Percentiles rank a stretch among this genome's conserved stretches.
phyloP scores from a whole-genome alignment of 2,329 filamentous ascomycete species.

The Helotiales sp. region DNA sequence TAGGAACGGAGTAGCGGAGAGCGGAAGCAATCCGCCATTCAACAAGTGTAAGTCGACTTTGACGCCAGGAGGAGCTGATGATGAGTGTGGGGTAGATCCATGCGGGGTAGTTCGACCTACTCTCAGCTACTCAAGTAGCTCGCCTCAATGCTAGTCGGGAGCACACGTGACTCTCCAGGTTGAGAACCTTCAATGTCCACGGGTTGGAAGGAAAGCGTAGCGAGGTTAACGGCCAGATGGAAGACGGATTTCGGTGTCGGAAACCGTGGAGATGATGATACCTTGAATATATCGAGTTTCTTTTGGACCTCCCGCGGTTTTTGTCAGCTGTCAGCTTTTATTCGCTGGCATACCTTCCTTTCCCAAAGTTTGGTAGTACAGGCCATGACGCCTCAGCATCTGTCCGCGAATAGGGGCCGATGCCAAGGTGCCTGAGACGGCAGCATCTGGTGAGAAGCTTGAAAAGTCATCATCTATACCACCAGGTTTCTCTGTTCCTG shows the following conservation, averaged over 20 bases:
- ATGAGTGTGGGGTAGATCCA: background rate
- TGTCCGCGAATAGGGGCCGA: too few species aligned
- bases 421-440: too few species aligned
- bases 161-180: background rate
- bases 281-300: background rate
- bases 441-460: too few species aligned
- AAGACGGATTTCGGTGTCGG: background rate
- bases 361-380: background rate
- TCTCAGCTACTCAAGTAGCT: too few species aligned
- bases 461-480: too few species aligned
- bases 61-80: too few species aligned
- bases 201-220: background rate
- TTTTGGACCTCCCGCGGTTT: too few species aligned
- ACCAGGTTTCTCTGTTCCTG: too few species aligned
- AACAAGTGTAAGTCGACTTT: background rate
- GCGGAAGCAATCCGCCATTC: background rate
- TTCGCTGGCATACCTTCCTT: background rate
- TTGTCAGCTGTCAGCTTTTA: too few species aligned
- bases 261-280: background rate
- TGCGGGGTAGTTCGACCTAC: background rate
- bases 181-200: background rate
- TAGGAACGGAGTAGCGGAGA: background rate
- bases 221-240: background rate
- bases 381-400: too few species aligned
- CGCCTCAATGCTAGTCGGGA: background rate